These are phyloP conservation scores for Trichoderma hamatum DNA, from an alignment of 2,329 filamentous ascomycete species.

Conservation along the genomic window DNA sequence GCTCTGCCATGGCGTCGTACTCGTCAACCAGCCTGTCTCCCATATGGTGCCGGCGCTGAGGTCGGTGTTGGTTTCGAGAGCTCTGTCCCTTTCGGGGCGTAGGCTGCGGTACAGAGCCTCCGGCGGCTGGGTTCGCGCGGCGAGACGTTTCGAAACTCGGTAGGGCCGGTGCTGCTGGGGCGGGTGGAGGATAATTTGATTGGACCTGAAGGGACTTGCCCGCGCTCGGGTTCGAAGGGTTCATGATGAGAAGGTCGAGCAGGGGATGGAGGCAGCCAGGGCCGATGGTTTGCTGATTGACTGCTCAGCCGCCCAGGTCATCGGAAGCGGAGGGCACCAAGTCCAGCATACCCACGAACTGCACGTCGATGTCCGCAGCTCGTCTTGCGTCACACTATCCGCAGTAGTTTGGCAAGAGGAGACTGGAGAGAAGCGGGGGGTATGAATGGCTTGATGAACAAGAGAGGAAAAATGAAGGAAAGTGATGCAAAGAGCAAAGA, in stretches of 20 bases:
- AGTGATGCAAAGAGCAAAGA: conserved; percentile 25
- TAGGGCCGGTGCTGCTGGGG: conserved; percentile 47
- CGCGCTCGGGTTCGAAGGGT: conserved; percentile 38
- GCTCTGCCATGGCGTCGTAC: conserved; percentile 87
- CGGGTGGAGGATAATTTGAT: conserved; percentile 46
- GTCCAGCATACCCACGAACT: conserved; percentile 25
- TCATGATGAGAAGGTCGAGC: conserved; percentile 37
- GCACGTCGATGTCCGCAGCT: not conserved
- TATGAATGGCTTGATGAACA: not conserved
- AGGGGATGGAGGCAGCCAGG: not conserved
- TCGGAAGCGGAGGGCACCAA: conserved; percentile 13
- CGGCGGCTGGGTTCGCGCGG: conserved; percentile 46
- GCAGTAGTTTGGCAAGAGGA: not conserved
- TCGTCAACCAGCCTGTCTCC: conserved; percentile 57
- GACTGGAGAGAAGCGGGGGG: not conserved
- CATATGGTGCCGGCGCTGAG: conserved; percentile 69
- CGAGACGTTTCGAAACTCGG: conserved; percentile 56
- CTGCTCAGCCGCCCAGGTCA: conserved; percentile 16
- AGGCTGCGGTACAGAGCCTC: conserved; percentile 36
- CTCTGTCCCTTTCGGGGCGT: conserved; percentile 75
- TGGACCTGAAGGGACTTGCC: conserved; percentile 57
- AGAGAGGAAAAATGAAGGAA: not conserved
- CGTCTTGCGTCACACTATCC: conserved; percentile 7
- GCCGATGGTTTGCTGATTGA: conserved; percentile 1
- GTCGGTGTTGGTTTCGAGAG: conserved; percentile 80